Percentiles rank a stretch among this genome's conserved stretches.
These are phyloP conservation scores for Clitopilus hobsonii DNA, from an alignment of 768 basidiomycete species.

Conservation along the genomic window DNA sequence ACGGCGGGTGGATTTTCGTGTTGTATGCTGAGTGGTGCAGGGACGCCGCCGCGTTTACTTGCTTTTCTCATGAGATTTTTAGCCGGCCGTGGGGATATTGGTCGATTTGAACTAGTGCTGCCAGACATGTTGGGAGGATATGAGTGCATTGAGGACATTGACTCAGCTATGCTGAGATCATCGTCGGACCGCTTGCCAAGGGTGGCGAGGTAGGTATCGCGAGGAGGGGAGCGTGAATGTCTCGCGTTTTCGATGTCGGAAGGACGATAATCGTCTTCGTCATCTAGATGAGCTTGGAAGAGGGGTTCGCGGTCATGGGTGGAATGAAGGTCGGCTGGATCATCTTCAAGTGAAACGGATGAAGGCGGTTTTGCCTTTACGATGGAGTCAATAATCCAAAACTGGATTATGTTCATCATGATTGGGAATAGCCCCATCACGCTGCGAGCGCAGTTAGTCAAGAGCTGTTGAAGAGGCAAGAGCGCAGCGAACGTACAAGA, in stretches of 20 bases:
- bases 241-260: slow-evolving; percentile 46
- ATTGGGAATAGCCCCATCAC: slow-evolving; percentile 92
- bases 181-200: not conserved
- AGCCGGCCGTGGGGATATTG: slow-evolving; percentile 18
- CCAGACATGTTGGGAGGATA: slow-evolving; percentile 58
- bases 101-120: slow-evolving; percentile 25
- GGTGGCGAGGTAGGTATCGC: not conserved
- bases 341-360: slow-evolving; percentile 33
- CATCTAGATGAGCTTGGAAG: slow-evolving; percentile 45
- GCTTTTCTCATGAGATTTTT: slow-evolving; percentile 32
- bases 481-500: slow-evolving; percentile 56
- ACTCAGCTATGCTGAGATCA: slow-evolving; percentile 9
- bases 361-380: slow-evolving; percentile 63
- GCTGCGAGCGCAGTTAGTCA: slow-evolving; percentile 27
- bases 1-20: slow-evolving; percentile 25
- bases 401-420: slow-evolving; percentile 85
- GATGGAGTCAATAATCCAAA: slow-evolving; percentile 93
- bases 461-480: slow-evolving; percentile 4
- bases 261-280: slow-evolving; percentile 41
- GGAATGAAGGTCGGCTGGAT: slow-evolving; percentile 30
- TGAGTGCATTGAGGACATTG: slow-evolving; percentile 29
- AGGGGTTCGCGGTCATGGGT: slow-evolving; percentile 56
- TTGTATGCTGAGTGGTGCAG: slow-evolving; percentile 36
- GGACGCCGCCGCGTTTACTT: slow-evolving; percentile 34
- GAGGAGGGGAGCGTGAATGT: slow-evolving; percentile 26